Percentiles rank a stretch among this genome's conserved stretches.
Evolutionary conservation across 2,329 filamentous ascomycete species (phyloP).

Genomic region (Coniella vitis): DNA sequence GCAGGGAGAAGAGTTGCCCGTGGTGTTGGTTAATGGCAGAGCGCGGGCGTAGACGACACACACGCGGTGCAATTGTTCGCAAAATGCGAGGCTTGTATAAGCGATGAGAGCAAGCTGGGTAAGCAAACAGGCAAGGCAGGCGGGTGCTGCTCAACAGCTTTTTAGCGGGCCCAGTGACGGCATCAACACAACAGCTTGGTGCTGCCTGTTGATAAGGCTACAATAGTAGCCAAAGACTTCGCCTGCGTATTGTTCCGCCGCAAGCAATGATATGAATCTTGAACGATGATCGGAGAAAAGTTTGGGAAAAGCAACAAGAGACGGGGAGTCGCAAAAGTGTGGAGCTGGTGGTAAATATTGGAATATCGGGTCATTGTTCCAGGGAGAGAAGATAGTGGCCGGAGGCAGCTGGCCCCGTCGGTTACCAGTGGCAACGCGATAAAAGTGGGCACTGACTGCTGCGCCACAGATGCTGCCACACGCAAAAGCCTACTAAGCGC

Average conservation of each 20-base stretch:
- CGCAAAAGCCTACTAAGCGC: too few relatives aligned
- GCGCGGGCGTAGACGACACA: too few relatives aligned
- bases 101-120: background rate
- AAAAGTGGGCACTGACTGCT: background rate
- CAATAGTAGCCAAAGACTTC: too few relatives aligned
- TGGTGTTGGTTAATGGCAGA: background rate
- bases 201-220: background rate
- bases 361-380: background rate
- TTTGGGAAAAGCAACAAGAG: background rate
- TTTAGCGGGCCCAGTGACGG: slow-evolving; percentile 1
- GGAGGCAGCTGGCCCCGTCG: background rate
- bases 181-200: background rate
- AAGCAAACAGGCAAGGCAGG: background rate
- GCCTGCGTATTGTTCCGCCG: too few relatives aligned
- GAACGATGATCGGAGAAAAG: background rate
- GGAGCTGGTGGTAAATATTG: slow-evolving; percentile 9
- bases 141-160: too few relatives aligned
- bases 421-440: slow-evolving; percentile 4
- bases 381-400: background rate
- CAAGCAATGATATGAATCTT: background rate
- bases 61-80: too few relatives aligned
- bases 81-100: background rate
- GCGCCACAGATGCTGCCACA: too few relatives aligned
- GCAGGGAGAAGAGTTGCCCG: background rate
- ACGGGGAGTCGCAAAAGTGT: background rate